These are phyloP conservation scores for Trifolium dubium DNA, from an alignment of 306 rosid genomes.

Conservation along the genomic window DNA sequence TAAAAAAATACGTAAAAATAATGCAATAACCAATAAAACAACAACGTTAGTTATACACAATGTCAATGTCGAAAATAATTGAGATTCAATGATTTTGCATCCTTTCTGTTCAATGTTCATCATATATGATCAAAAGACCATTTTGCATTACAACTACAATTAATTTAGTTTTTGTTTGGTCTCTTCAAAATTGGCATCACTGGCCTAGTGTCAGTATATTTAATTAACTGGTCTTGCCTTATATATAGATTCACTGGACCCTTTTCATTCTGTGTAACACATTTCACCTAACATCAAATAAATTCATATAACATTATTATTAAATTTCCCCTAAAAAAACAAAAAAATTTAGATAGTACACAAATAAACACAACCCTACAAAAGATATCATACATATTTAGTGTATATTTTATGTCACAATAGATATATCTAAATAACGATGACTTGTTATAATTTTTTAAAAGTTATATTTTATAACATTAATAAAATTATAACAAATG, in stretches of 20 bases:
- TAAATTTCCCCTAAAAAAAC: constrained; percentile 22
- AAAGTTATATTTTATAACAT: no score
- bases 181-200: constrained; percentile 48
- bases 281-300: constrained; percentile 42
- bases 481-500: no score
- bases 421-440: no score
- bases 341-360: constrained; percentile 37
- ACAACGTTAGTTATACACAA: constrained; percentile 23
- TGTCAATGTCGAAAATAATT: constrained; percentile 53
- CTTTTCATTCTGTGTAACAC: constrained; percentile 43
- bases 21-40: background rate
- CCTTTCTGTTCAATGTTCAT: constrained; percentile 35
- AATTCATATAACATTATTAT: constrained; percentile 29
- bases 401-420: no score
- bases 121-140: constrained; percentile 34
- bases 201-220: constrained; percentile 44
- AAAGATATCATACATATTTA: constrained; percentile 44
- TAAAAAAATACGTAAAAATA: background rate
- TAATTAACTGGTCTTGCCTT: constrained; percentile 40
- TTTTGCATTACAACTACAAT: constrained; percentile 29
- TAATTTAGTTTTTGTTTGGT: constrained; percentile 38
- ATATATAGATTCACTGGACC: constrained; percentile 36
- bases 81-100: constrained; percentile 44
- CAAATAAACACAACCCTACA: constrained; percentile 46
- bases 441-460: no score